Evolutionary conservation across 306 rosid genomes (phyloP).

Genomic region (Trichosanthes truncata): DNA sequence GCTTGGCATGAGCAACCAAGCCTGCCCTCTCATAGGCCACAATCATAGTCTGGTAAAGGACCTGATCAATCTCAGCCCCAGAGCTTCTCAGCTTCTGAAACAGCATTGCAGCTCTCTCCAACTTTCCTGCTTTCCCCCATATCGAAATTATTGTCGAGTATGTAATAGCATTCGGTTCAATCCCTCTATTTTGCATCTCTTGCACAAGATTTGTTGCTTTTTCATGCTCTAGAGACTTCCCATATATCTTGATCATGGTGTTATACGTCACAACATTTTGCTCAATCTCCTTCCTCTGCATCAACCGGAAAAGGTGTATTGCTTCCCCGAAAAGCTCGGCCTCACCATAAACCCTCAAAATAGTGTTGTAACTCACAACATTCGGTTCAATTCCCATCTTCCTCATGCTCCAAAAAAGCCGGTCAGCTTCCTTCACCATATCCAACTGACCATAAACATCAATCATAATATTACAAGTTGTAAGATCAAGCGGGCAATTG

Average conservation of each 20-base stretch:
- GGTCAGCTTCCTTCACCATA: conserved; percentile 86
- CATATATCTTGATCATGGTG: conserved; percentile 86
- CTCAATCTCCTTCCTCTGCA: conserved; percentile 65
- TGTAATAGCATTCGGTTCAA: conserved; percentile 82
- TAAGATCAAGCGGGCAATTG: conserved; percentile 54
- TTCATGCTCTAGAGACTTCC: conserved; percentile 77
- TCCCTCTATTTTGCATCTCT: conserved; percentile 76
- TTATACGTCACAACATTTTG: conserved; percentile 85
- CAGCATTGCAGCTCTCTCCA: conserved; percentile 74
- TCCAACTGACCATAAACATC: conserved; percentile 95
- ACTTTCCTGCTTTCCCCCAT: conserved; percentile 89
- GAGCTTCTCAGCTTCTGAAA: conserved; percentile 83
- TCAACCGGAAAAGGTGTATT: conserved; percentile 74
- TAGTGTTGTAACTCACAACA: conserved; percentile 84
- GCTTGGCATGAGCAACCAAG: conserved; percentile 86
- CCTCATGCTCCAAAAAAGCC: conserved; percentile 91
- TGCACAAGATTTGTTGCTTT: conserved; percentile 81
- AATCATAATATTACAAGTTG: conserved; percentile 81
- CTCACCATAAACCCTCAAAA: conserved; percentile 87
- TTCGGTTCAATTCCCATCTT: conserved; percentile 74
- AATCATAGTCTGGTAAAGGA: conserved; percentile 89
- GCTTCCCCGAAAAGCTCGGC: conserved; percentile 92
- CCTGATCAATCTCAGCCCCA: conserved; percentile 76
- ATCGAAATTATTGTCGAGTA: conserved; percentile 86
- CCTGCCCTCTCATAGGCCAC: conserved; percentile 86